These are phyloP conservation scores for Malus sieversii DNA, from an alignment of 306 rosid genomes.

Conservation along the genomic window DNA sequence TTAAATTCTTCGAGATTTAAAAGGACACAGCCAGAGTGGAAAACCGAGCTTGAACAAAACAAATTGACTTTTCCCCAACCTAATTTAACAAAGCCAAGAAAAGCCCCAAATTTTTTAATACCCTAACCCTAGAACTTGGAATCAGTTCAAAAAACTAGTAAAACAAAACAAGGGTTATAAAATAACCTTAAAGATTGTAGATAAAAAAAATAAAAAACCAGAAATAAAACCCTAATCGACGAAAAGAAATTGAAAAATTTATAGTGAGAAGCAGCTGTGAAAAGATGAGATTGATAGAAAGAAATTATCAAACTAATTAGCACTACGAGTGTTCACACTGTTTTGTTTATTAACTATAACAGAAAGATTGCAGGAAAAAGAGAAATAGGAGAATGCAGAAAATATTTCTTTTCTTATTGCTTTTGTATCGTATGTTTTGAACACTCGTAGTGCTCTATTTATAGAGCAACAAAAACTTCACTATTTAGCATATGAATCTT, in stretches of 20 bases:
- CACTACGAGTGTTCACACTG: too few relatives aligned
- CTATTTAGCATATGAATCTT: too few relatives aligned
- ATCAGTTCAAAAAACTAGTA: conserved; percentile 8
- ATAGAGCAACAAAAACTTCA: too few relatives aligned
- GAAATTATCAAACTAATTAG: too few relatives aligned
- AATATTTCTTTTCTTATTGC: too few relatives aligned
- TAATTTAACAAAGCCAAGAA: conserved; percentile 24
- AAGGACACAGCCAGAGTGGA: conserved; percentile 1
- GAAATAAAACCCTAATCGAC: not conserved
- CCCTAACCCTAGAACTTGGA: conserved; percentile 56
- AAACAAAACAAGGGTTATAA: not conserved
- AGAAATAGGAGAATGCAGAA: too few relatives aligned
- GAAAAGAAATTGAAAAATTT: not conserved
- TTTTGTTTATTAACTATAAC: too few relatives aligned
- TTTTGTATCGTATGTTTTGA: too few relatives aligned
- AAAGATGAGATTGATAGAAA: too few relatives aligned
- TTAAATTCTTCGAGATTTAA: conserved; percentile 17
- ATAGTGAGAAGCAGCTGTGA: not conserved
- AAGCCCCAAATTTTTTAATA: conserved; percentile 42
- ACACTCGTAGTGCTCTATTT: too few relatives aligned
- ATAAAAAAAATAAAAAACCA: conserved; percentile 6
- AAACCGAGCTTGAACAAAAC: not conserved
- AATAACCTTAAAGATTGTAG: not conserved
- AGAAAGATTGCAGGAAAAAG: too few relatives aligned
- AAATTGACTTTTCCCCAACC: conserved; percentile 25